phyloP scores from a whole-genome alignment of 2,329 filamentous ascomycete species.

The Gnomoniopsis sp. region DNA sequence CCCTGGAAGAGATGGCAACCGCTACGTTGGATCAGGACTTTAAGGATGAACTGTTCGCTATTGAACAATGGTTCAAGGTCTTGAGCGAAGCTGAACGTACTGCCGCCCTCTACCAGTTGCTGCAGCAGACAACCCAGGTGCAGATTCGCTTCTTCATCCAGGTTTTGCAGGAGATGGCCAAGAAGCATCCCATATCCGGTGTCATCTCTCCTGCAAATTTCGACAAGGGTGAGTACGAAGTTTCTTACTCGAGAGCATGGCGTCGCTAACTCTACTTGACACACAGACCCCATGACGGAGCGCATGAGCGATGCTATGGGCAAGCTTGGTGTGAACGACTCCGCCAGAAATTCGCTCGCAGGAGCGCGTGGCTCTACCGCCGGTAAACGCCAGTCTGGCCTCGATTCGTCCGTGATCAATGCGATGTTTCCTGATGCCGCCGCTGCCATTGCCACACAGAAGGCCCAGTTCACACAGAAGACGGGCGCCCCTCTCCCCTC shows the following conservation, averaged over 20 bases:
- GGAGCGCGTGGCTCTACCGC: slow-evolving; percentile 67
- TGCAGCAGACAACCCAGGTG: slow-evolving; percentile 98
- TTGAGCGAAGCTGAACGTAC: slow-evolving; percentile 95
- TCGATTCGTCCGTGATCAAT: slow-evolving; percentile 91
- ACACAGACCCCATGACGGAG: slow-evolving; percentile 89
- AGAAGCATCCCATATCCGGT: slow-evolving; percentile 95
- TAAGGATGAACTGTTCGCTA: slow-evolving; percentile 97
- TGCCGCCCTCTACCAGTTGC: slow-evolving; percentile 86
- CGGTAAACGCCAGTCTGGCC: slow-evolving; percentile 88
- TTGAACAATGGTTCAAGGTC: slow-evolving; percentile 99
- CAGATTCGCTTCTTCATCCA: slow-evolving; percentile 99
- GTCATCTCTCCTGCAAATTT: slow-evolving; percentile 93
- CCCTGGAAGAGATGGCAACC: slow-evolving; percentile 96
- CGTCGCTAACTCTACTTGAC: slow-evolving; percentile 21
- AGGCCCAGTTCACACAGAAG: slow-evolving; percentile 94
- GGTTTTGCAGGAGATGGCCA: slow-evolving; percentile 97
- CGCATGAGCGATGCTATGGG: slow-evolving; percentile 95
- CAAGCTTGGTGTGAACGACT: slow-evolving; percentile 78
- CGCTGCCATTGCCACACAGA: slow-evolving; percentile 96
- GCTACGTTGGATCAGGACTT: slow-evolving; percentile 99
- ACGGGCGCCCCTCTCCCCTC: slow-evolving; percentile 87
- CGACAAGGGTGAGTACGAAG: slow-evolving; percentile 70
- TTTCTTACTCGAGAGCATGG: too few relatives aligned
- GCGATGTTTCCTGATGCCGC: slow-evolving; percentile 99
- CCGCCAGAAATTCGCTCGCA: slow-evolving; percentile 77